phyloP scores from a whole-genome alignment of 345 rosid species.

The Euphorbia lathyris region DNA sequence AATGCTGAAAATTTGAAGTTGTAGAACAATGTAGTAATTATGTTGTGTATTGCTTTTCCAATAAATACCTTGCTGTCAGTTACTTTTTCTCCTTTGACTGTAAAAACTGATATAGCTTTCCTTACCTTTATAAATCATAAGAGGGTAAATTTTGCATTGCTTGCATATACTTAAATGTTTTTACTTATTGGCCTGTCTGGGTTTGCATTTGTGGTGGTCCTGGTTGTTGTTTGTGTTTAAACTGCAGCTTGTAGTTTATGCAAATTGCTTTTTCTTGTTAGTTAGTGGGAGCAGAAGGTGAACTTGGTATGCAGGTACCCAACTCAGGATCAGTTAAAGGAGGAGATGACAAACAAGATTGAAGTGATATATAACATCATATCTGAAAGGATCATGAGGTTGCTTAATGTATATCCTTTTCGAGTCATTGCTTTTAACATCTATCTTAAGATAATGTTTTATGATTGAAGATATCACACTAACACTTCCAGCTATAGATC shows the following conservation, averaged over 20 bases:
- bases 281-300: slow-evolving; percentile 11
- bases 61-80: background rate
- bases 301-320: background rate
- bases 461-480: background rate
- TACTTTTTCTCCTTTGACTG: background rate
- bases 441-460: background rate
- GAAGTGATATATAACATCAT: background rate
- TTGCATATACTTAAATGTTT: background rate
- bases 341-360: slow-evolving; percentile 9
- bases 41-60: background rate
- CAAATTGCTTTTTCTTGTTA: background rate
- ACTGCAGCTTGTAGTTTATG: background rate
- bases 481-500: background rate
- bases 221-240: background rate
- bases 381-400: background rate
- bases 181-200: background rate
- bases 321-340: background rate
- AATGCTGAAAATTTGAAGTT: background rate
- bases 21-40: background rate
- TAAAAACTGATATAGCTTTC: background rate
- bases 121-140: background rate
- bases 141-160: background rate
- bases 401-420: background rate
- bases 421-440: background rate
- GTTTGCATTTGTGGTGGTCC: background rate